Conservation (phyloP, 768 basidiomycete genomes). For the Calocera viscosa region DNA sequence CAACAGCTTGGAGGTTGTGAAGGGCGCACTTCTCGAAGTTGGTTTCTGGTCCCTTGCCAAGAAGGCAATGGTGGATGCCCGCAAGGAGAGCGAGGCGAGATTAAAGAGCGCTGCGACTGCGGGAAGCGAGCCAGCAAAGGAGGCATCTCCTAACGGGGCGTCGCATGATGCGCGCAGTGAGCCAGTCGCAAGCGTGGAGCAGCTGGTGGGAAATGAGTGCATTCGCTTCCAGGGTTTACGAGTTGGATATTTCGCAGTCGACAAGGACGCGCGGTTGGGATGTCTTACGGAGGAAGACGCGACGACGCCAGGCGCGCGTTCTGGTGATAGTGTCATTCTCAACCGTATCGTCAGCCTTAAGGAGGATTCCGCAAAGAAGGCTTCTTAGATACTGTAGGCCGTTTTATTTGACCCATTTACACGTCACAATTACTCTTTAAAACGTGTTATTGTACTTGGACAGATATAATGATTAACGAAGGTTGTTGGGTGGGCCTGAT, state of each 20-base stretch:
- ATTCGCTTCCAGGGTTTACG: constrained; percentile 94
- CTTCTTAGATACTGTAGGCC: constrained; percentile 10
- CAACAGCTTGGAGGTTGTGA: constrained; percentile 65
- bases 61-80: constrained; percentile 49
- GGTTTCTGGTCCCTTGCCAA: constrained; percentile 81
- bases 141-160: constrained; percentile 25
- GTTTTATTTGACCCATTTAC: neutral
- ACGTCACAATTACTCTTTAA: neutral
- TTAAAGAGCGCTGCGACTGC: constrained; percentile 46
- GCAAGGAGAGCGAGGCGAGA: constrained; percentile 29
- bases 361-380: constrained; percentile 74
- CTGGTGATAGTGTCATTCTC: constrained; percentile 70
- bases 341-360: constrained; percentile 91
- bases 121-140: constrained; percentile 44
- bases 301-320: constrained; percentile 33
- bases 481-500: neutral
- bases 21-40: constrained; percentile 71
- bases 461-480: neutral
- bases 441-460: neutral
- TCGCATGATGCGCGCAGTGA: constrained; percentile 29
- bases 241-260: constrained; percentile 87
- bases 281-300: constrained; percentile 46
- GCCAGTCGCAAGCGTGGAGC: constrained; percentile 61
- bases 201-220: constrained; percentile 80
- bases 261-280: constrained; percentile 65